Percentiles rank a stretch among this genome's conserved stretches.
These are phyloP conservation scores for Moesziomyces antarcticus DNA, from an alignment of 1,284 basidiomycete genomes.

Conservation along the genomic window DNA sequence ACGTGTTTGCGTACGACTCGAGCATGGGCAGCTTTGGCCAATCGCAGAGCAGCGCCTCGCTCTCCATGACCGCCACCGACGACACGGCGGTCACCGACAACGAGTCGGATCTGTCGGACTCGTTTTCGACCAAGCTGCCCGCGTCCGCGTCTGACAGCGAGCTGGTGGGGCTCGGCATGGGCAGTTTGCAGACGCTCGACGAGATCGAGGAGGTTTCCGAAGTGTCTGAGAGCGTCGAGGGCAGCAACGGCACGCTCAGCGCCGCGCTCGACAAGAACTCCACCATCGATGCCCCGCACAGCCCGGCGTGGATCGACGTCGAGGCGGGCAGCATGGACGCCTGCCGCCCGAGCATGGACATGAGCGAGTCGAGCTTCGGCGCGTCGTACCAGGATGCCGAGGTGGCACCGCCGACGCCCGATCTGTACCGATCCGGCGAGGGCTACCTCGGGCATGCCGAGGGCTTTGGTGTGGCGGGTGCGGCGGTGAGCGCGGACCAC, in stretches of 20 bases:
- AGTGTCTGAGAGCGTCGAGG: conserved; percentile 36
- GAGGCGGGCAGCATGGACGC: conserved; percentile 20
- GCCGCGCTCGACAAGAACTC: conserved; percentile 4
- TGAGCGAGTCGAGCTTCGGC: conserved; percentile 38
- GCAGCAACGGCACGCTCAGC: conserved; percentile 26
- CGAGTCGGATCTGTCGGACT: conserved; percentile 40
- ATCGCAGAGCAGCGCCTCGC: conserved; percentile 48
- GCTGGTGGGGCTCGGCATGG: conserved; percentile 38
- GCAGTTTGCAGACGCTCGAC: conserved; percentile 46
- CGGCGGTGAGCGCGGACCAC: conserved; percentile 11
- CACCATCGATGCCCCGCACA: conserved; percentile 4
- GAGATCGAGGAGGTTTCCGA: conserved; percentile 58
- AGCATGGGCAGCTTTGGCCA: conserved; percentile 59
- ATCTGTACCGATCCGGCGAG: conserved; percentile 24
- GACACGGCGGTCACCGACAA: conserved; percentile 38
- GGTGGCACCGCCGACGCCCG: conserved; percentile 36
- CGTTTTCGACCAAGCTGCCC: conserved; percentile 30
- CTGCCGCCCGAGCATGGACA: conserved; percentile 25
- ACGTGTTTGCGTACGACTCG: conserved; percentile 63
- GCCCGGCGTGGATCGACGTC: conserved; percentile 37
- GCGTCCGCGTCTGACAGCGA: conserved; percentile 23
- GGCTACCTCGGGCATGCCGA: not conserved
- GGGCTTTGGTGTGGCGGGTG: not conserved
- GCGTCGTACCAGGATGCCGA: conserved; percentile 35
- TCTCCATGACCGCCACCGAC: conserved; percentile 45